These are phyloP conservation scores for Tetraselmis chui DNA, from an alignment of 139 green algal genomes.

Conservation along the genomic window DNA sequence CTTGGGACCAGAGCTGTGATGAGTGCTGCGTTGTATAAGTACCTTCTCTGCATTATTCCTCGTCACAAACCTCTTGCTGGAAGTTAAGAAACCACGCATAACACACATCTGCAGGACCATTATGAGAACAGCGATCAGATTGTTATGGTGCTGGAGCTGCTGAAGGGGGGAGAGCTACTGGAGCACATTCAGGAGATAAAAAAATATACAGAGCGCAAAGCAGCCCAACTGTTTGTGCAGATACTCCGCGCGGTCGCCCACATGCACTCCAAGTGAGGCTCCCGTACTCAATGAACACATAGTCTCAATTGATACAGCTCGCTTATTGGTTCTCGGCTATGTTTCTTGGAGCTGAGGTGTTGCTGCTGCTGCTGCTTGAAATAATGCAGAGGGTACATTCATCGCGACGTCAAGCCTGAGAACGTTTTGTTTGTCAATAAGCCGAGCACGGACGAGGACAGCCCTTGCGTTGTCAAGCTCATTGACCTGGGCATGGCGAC, in stretches of 20 bases:
- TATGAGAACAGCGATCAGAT: constrained; percentile 22
- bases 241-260: constrained; percentile 25
- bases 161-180: constrained; percentile 35
- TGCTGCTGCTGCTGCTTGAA: too few species aligned
- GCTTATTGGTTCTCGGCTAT: too few species aligned
- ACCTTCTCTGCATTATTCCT: too few species aligned
- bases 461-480: constrained; percentile 31
- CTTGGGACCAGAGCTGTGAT: too few species aligned
- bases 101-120: neutral
- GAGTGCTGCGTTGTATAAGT: too few species aligned
- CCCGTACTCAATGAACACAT: too few species aligned
- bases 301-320: too few species aligned
- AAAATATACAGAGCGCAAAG: constrained; percentile 40
- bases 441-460: neutral
- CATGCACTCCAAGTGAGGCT: constrained; percentile 25
- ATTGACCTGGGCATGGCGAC: constrained; percentile 46
- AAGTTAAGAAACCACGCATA: too few species aligned
- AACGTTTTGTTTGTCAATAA: constrained; percentile 39
- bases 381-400: constrained; percentile 20
- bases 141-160: constrained; percentile 45
- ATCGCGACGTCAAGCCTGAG: constrained; percentile 54
- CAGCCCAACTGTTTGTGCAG: constrained; percentile 31
- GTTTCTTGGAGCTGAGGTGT: too few species aligned
- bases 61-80: too few species aligned
- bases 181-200: constrained; percentile 35